Evolutionary conservation across 768 basidiomycete species (phyloP).

Genomic region (Phylloporus sp.): DNA sequence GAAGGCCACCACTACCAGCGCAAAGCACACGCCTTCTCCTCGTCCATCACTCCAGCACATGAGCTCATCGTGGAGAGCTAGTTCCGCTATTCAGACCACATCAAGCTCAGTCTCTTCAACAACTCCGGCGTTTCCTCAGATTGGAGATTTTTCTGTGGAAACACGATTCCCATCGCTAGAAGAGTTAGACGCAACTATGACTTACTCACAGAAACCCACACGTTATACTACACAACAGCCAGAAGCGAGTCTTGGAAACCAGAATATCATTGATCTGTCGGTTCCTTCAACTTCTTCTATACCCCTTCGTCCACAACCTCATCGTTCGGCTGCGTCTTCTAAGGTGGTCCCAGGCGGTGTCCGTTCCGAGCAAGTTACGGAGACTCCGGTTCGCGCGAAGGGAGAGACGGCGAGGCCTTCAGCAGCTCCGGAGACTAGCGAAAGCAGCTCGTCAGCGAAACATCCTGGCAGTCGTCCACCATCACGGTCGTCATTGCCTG

Average conservation of each 20-base stretch:
- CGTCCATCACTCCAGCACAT: constrained; percentile 20
- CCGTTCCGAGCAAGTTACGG: constrained; percentile 57
- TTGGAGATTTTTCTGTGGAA: constrained; percentile 52
- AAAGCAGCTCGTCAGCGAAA: constrained; percentile 11
- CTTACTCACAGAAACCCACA: constrained; percentile 22
- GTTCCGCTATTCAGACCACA: constrained; percentile 14
- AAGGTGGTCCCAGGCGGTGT: constrained; percentile 35
- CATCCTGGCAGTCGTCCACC: constrained; percentile 18
- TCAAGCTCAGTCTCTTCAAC: constrained; percentile 38
- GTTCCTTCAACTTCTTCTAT: constrained; percentile 20
- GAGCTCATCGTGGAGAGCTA: constrained; percentile 18
- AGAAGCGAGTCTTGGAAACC: constrained; percentile 10
- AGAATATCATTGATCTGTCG: constrained; percentile 22
- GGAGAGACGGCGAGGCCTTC: constrained; percentile 7
- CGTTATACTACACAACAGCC: constrained; percentile 17
- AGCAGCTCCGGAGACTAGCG: constrained; percentile 15
- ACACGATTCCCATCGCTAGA: constrained; percentile 85
- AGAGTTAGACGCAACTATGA: constrained; percentile 63
- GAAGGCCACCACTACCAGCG: constrained; percentile 15
- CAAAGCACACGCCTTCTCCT: constrained; percentile 28
- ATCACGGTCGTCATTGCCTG: constrained; percentile 43
- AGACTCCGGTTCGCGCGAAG: constrained; percentile 46
- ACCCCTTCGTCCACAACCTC: constrained; percentile 20
- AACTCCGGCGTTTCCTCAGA: constrained; percentile 31
- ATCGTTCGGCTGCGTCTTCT: constrained; percentile 13